Percentiles rank a stretch among this genome's conserved stretches.
Conservation (phyloP, 176 grass and related monocot species). For the Dendrocalamus sinicus region DNA sequence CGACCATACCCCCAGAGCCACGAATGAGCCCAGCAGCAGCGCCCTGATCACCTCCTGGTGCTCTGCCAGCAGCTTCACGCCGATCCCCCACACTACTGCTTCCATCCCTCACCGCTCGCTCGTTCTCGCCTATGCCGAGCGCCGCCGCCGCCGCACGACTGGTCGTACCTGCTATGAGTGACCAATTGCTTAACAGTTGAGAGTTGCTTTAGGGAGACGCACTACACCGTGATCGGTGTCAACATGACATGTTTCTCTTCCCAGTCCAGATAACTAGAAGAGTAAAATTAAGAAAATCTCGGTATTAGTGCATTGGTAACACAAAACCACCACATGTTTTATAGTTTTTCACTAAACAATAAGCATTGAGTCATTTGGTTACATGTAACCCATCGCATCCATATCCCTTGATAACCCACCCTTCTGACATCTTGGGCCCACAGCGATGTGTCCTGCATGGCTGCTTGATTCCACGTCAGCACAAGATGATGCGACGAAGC, state of each 20-base stretch:
- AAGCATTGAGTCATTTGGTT: no score
- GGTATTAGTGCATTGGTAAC: no score
- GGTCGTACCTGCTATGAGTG: not conserved
- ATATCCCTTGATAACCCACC: no score
- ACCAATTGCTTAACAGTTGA: not conserved
- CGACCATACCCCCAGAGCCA: slow-evolving; percentile 58
- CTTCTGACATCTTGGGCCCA: no score
- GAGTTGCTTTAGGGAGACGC: not conserved
- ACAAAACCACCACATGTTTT: no score
- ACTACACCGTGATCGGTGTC: not conserved
- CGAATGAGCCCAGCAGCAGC: slow-evolving; percentile 69
- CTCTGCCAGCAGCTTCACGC: slow-evolving; percentile 28
- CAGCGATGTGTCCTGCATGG: no score
- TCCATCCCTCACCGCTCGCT: slow-evolving; percentile 46
- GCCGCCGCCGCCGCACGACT: slow-evolving; percentile 2
- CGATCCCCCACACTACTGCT: slow-evolving; percentile 48
- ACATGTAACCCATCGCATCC: no score
- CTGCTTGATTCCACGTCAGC: no score
- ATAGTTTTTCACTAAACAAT: no score
- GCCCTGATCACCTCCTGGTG: slow-evolving; percentile 51
- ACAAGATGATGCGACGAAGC: no score
- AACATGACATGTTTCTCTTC: not conserved
- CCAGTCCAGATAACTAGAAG: no score
- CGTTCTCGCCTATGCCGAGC: not conserved
- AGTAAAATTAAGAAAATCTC: no score